Conservation (phyloP, 2,329 filamentous ascomycete genomes). For the Periconia sp. region DNA sequence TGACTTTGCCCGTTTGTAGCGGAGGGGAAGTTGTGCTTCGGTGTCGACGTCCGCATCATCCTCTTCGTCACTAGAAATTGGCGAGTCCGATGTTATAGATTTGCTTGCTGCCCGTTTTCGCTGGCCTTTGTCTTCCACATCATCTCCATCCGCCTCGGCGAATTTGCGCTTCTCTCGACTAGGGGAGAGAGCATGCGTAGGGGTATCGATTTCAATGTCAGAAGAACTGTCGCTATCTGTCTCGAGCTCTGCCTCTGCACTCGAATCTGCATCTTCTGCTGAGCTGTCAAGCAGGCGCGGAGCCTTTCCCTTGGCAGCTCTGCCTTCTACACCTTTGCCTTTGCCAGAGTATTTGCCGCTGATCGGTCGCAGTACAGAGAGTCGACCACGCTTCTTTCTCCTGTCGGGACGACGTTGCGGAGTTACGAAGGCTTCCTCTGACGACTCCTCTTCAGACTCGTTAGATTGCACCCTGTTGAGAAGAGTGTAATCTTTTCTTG, state of each 20-base stretch:
- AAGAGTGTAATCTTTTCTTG: slow-evolving; percentile 33
- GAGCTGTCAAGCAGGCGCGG: slow-evolving; percentile 22
- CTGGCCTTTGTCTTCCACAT: slow-evolving; percentile 21
- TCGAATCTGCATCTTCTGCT: slow-evolving; percentile 21
- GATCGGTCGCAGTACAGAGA: slow-evolving; percentile 45
- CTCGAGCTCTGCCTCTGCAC: slow-evolving; percentile 11
- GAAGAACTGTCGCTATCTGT: slow-evolving; percentile 21
- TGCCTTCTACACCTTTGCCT: slow-evolving; percentile 24
- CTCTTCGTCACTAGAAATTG: slow-evolving; percentile 12
- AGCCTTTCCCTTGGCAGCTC: slow-evolving; percentile 6
- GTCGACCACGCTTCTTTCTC: slow-evolving; percentile 32
- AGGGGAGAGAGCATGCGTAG: slow-evolving; percentile 33
- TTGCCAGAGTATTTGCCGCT: slow-evolving; percentile 45
- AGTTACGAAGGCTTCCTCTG: slow-evolving; percentile 21
- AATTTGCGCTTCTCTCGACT: slow-evolving; percentile 37
- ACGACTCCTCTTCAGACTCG: slow-evolving; percentile 24
- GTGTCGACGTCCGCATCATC: slow-evolving; percentile 11
- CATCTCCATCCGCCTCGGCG: slow-evolving; percentile 14
- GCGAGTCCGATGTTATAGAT: slow-evolving; percentile 26
- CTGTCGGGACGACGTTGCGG: slow-evolving; percentile 26
- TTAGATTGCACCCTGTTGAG: slow-evolving; percentile 28
- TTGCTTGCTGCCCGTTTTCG: slow-evolving; percentile 37
- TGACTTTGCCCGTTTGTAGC: slow-evolving; percentile 5
- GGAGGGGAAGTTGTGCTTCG: slow-evolving; percentile 6
- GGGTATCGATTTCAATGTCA: slow-evolving; percentile 35